Conservation (phyloP, 2,329 filamentous ascomycete species). For the Aspergillus melleus region DNA sequence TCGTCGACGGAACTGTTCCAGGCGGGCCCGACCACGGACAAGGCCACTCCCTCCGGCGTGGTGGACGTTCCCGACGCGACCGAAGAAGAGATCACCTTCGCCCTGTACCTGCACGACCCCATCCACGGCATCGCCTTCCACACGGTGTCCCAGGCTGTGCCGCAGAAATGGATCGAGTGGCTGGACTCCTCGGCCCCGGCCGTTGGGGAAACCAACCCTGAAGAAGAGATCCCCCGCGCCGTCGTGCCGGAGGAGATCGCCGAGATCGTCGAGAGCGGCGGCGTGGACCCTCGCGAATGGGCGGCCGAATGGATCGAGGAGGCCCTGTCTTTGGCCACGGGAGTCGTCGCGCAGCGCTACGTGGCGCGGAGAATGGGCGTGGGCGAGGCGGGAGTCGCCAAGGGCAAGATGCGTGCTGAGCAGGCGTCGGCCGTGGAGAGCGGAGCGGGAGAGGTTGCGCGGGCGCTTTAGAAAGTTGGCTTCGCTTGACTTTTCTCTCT, state of each 20-base stretch:
- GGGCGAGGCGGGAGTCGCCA: slow-evolving; percentile 70
- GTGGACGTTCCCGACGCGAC: slow-evolving; percentile 38
- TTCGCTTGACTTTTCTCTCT: neutral
- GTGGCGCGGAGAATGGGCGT: slow-evolving; percentile 95
- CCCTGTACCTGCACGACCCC: slow-evolving; percentile 79
- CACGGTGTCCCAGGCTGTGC: slow-evolving; percentile 78
- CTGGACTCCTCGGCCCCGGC: slow-evolving; percentile 67
- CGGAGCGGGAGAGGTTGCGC: slow-evolving; percentile 61
- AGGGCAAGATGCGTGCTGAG: slow-evolving; percentile 53
- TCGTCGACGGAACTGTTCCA: slow-evolving; percentile 67
- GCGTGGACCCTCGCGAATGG: slow-evolving; percentile 93
- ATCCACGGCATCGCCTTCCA: slow-evolving; percentile 88
- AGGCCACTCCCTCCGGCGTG: slow-evolving; percentile 29
- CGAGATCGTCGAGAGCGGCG: slow-evolving; percentile 72
- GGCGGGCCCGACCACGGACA: slow-evolving; percentile 51
- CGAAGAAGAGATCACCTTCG: slow-evolving; percentile 68
- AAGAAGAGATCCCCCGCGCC: slow-evolving; percentile 34
- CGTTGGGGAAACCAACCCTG: slow-evolving; percentile 39
- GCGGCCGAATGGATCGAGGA: slow-evolving; percentile 97
- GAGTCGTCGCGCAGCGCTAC: slow-evolving; percentile 89
- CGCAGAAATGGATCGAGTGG: slow-evolving; percentile 86
- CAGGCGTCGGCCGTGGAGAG: slow-evolving; percentile 58
- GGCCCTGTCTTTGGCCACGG: slow-evolving; percentile 71
- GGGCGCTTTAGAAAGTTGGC: slow-evolving; percentile 44
- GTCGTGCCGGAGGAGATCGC: slow-evolving; percentile 76